A percentile compares a stretch with the other conserved stretches of the same genome.
Conservation (phyloP, 148 eudicot species). For the Fallopia convolvulus region DNA sequence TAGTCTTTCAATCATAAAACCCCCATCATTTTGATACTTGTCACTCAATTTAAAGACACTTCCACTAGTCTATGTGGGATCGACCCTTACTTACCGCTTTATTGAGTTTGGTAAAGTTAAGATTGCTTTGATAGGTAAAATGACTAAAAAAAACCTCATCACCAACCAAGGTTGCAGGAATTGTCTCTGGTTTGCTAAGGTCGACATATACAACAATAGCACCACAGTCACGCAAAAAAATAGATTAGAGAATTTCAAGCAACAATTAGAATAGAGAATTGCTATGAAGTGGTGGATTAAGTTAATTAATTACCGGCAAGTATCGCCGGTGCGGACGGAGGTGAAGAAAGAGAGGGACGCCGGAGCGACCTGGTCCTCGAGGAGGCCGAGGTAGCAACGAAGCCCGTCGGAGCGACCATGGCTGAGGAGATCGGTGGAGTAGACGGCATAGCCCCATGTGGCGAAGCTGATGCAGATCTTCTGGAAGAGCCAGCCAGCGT, state of each 20-base stretch:
- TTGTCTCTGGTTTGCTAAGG: slow-evolving; percentile 84
- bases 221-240: slow-evolving; percentile 99
- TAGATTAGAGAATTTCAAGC: too few species aligned
- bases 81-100: too few species aligned
- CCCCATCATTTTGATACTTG: too few species aligned
- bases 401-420: slow-evolving; percentile 66
- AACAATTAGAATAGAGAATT: not conserved
- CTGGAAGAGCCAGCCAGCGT: slow-evolving; percentile 67
- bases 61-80: too few species aligned
- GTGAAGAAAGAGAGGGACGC: slow-evolving; percentile 34
- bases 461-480: slow-evolving; percentile 47
- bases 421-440: slow-evolving; percentile 59
- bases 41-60: too few species aligned
- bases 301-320: slow-evolving; percentile 16
- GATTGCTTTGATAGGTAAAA: too few species aligned
- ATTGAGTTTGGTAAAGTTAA: too few species aligned
- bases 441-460: slow-evolving; percentile 66
- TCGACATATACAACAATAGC: slow-evolving; percentile 97
- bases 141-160: too few species aligned
- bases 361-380: slow-evolving; percentile 34
- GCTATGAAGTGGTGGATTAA: not conserved
- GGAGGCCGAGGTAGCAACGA: slow-evolving; percentile 47
- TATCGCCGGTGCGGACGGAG: slow-evolving; percentile 38
- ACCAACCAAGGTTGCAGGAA: slow-evolving; percentile 94
- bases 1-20: too few species aligned